A percentile compares a stretch with the other conserved stretches of the same genome.
phyloP scores from a whole-genome alignment of 164 flowering plant species.

The Paratinospora sagittata region DNA sequence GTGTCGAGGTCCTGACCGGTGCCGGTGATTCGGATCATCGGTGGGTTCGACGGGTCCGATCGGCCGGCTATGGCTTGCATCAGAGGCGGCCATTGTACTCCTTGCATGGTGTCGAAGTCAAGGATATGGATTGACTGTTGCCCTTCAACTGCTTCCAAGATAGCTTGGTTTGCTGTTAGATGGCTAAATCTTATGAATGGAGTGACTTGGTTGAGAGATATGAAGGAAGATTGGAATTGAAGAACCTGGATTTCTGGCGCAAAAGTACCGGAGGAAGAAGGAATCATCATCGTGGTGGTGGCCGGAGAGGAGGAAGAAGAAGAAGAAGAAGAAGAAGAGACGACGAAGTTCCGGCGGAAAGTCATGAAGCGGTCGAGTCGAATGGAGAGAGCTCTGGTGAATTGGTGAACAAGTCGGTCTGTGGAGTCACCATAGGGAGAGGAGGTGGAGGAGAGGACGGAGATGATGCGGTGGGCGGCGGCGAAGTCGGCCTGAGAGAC shows the following conservation, averaged over 20 bases:
- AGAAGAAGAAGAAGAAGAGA: constrained; percentile 6
- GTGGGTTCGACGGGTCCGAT: constrained; percentile 24
- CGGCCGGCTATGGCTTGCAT: constrained; percentile 83
- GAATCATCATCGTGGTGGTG: not conserved
- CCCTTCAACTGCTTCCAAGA: constrained; percentile 67
- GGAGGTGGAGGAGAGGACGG: constrained; percentile 49
- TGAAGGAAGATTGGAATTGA: constrained; percentile 46
- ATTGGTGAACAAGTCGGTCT: constrained; percentile 59
- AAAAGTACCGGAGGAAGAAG: not conserved
- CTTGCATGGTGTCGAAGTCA: constrained; percentile 87
- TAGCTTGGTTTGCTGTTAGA: constrained; percentile 92
- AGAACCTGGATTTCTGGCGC: not conserved
- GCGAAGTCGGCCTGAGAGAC: constrained; percentile 56
- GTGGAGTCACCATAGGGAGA: constrained; percentile 78
- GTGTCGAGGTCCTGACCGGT: constrained; percentile 48
- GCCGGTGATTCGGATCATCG: constrained; percentile 72
- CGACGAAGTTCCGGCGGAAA: constrained; percentile 1
- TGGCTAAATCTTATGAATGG: constrained; percentile 86
- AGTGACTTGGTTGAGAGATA: constrained; percentile 72
- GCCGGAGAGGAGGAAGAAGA: not conserved
- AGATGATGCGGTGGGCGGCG: constrained; percentile 52
- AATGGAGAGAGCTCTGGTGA: constrained; percentile 53
- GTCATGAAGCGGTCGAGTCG: constrained; percentile 24
- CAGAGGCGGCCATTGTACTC: constrained; percentile 90
- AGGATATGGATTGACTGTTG: constrained; percentile 57